phyloP scores from a whole-genome alignment of 164 flowering plant genomes.

The Hamamelis virginiana region DNA sequence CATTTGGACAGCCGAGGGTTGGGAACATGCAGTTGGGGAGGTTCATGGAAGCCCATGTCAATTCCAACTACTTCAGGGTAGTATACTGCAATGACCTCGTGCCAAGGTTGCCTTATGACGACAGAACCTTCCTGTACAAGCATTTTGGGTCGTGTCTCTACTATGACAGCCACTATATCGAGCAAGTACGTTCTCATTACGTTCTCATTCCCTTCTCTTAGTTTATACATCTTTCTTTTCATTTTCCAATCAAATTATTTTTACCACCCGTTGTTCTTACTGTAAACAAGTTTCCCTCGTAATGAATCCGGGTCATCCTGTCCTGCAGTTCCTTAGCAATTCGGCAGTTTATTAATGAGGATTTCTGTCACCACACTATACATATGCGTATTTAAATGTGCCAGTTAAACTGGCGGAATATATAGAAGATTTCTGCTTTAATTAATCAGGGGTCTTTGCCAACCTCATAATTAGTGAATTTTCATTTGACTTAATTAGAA shows the following conservation, averaged over 20 bases:
- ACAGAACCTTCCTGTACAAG: constrained; percentile 62
- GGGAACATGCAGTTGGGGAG: constrained; percentile 51
- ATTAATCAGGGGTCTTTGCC: too few relatives aligned
- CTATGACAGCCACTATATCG: constrained; percentile 57
- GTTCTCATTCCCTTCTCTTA: background rate
- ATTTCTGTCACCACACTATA: too few relatives aligned
- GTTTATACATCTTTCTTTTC: background rate
- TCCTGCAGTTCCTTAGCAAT: too few relatives aligned
- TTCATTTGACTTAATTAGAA: too few relatives aligned
- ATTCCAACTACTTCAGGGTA: constrained; percentile 55
- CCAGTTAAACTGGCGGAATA: too few relatives aligned
- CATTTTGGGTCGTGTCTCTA: constrained; percentile 77
- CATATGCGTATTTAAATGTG: too few relatives aligned
- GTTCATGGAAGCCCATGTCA: constrained; percentile 51
- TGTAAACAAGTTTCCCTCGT: background rate
- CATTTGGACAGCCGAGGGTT: constrained; percentile 79
- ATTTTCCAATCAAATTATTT: background rate
- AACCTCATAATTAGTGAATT: too few relatives aligned
- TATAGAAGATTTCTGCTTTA: too few relatives aligned
- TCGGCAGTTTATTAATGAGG: too few relatives aligned
- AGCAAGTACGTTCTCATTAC: constrained; percentile 36
- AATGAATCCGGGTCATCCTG: too few relatives aligned
- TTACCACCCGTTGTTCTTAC: background rate
- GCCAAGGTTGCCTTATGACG: constrained; percentile 72
- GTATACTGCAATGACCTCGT: constrained; percentile 81